A percentile compares a stretch with the other conserved stretches of the same genome.
Conservation (phyloP, 2,329 filamentous ascomycete genomes). For the Amauroascus niger region DNA sequence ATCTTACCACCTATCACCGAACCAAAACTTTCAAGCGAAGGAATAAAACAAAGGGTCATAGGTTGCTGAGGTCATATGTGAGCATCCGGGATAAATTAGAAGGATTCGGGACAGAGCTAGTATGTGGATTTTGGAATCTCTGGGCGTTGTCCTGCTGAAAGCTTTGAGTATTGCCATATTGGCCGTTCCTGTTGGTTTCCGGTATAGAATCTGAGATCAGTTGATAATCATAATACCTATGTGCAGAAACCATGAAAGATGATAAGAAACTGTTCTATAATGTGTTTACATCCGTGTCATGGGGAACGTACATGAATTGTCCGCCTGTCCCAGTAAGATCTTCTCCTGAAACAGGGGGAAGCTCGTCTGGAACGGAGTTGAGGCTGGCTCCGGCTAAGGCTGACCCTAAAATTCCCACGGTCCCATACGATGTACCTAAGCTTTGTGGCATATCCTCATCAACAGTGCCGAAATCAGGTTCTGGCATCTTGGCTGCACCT, state of each 20-base stretch:
- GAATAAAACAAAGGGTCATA: not conserved
- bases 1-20: no score
- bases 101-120: not conserved
- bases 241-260: not conserved
- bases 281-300: not conserved
- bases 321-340: not conserved
- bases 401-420: not conserved
- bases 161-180: not conserved
- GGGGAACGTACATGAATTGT: constrained; percentile 5
- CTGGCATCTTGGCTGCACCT: not conserved
- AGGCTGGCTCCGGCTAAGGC: not conserved
- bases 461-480: not conserved
- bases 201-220: not conserved
- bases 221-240: not conserved
- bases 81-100: not conserved
- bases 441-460: not conserved
- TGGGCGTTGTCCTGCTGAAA: not conserved
- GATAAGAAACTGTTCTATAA: not conserved
- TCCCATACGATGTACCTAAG: constrained; percentile 1
- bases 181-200: not conserved
- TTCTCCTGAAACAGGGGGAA: not conserved
- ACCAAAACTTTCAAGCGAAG: no score
- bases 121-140: not conserved
- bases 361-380: not conserved
- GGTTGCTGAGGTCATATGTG: not conserved